Percentiles rank a stretch among this genome's conserved stretches.
Evolutionary conservation across 805 yeast species (phyloP).

Genomic region (Saccharomycopsis fodiens): DNA sequence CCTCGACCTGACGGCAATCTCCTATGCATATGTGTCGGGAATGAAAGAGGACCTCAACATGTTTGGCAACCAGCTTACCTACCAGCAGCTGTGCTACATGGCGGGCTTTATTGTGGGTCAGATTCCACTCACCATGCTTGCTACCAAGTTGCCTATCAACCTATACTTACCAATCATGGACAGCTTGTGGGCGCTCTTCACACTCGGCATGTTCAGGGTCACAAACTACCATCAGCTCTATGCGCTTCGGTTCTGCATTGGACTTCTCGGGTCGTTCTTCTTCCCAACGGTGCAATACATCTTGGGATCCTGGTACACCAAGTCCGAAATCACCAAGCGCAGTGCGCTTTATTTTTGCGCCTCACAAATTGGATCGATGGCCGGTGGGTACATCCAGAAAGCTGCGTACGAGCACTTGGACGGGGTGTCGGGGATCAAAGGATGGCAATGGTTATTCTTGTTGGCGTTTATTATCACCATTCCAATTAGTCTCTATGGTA

Average conservation of each 20-base stretch:
- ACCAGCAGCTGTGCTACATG: conserved; percentile 20
- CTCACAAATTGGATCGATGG: conserved; percentile 27
- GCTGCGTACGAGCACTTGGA: conserved; percentile 26
- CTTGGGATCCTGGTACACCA: conserved; percentile 30
- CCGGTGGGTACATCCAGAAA: conserved; percentile 27
- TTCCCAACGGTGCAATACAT: conserved; percentile 29
- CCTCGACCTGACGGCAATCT: conserved; percentile 41
- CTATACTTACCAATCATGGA: conserved; percentile 23
- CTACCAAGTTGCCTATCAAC: conserved; percentile 21
- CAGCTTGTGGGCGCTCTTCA: conserved; percentile 19
- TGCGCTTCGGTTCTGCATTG: conserved; percentile 29
- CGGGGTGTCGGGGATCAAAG: conserved; percentile 23
- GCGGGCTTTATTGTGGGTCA: conserved; percentile 24
- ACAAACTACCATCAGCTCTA: conserved; percentile 23
- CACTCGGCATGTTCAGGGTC: conserved; percentile 8
- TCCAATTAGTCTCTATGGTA: conserved; percentile 22
- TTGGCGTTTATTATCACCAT: conserved; percentile 23
- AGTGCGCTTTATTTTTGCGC: conserved; percentile 27
- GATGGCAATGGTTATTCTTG: conserved; percentile 25
- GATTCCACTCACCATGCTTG: conserved; percentile 24
- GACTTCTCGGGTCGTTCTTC: conserved; percentile 29
- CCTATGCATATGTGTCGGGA: conserved; percentile 50
- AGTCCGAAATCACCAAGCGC: conserved; percentile 30
- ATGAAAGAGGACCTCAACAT: conserved; percentile 41
- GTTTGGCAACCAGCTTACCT: conserved; percentile 36